A percentile compares a stretch with the other conserved stretches of the same genome.
phyloP scores from a whole-genome alignment of 805 yeast species.

The Barnettozyma siamensis region DNA sequence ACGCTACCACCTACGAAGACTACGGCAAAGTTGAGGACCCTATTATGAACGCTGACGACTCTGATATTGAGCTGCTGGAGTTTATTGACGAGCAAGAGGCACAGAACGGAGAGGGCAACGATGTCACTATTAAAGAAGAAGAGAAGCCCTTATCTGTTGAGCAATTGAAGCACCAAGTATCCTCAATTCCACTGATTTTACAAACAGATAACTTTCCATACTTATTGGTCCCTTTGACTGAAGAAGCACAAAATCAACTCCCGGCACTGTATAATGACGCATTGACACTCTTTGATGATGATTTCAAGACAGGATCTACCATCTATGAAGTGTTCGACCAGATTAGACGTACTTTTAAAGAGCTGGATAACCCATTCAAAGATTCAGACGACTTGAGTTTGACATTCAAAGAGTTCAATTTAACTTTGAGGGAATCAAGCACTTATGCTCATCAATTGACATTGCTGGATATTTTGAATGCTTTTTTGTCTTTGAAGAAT shows the following conservation, averaged over 20 bases:
- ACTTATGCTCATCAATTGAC: slow-evolving; percentile 15
- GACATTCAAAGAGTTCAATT: slow-evolving; percentile 18
- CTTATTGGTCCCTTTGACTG: slow-evolving; percentile 16
- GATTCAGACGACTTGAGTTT: slow-evolving; percentile 17
- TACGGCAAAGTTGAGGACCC: not conserved
- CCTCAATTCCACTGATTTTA: slow-evolving; percentile 19
- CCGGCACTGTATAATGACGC: slow-evolving; percentile 12
- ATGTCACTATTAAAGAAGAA: slow-evolving; percentile 8
- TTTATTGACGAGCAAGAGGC: slow-evolving; percentile 7
- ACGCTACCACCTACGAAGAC: not conserved
- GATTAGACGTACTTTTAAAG: slow-evolving; percentile 15
- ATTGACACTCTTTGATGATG: slow-evolving; percentile 17
- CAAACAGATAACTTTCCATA: slow-evolving; percentile 18
- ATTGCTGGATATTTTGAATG: slow-evolving; percentile 15
- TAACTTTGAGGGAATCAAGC: slow-evolving; percentile 16
- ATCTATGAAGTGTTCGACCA: slow-evolving; percentile 14
- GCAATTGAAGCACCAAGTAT: not conserved
- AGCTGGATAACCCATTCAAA: slow-evolving; percentile 16
- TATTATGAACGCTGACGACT: not conserved
- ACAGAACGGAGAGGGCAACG: too few species aligned
- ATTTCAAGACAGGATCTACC: slow-evolving; percentile 9
- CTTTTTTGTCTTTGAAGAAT: slow-evolving; percentile 10
- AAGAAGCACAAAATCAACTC: not conserved
- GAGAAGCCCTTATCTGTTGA: not conserved
- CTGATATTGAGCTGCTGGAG: slow-evolving; percentile 10